Evolutionary conservation across 495 filamentous ascomycete genomes (phyloP).

Genomic region (Aspergillus baeticus): DNA sequence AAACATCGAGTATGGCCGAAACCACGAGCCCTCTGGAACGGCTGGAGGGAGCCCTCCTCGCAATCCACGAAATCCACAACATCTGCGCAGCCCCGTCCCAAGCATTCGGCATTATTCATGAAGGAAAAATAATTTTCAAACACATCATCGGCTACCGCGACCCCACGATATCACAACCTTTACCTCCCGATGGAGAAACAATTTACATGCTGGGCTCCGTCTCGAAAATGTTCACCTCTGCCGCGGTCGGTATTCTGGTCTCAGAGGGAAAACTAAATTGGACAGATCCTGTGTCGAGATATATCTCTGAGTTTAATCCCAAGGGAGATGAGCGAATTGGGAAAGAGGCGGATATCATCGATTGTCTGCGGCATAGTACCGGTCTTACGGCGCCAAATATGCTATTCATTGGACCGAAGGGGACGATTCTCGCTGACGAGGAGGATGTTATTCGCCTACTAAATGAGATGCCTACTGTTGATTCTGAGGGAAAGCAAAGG

Average conservation of each 20-base stretch:
- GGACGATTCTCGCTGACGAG: slow-evolving; percentile 6
- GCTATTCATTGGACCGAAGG: slow-evolving; percentile 20
- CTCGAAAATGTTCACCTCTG: slow-evolving; percentile 35
- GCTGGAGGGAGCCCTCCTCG: neutral
- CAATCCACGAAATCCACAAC: slow-evolving; percentile 11
- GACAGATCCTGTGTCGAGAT: slow-evolving; percentile 16
- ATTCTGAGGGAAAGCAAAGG: slow-evolving; percentile 11
- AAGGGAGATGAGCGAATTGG: slow-evolving; percentile 15
- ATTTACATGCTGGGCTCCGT: slow-evolving; percentile 38
- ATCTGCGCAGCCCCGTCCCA: slow-evolving; percentile 17
- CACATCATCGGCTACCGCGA: slow-evolving; percentile 24
- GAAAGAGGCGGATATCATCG: slow-evolving; percentile 41
- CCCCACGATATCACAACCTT: slow-evolving; percentile 5
- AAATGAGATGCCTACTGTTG: slow-evolving; percentile 29
- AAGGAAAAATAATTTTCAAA: slow-evolving; percentile 16
- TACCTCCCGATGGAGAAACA: slow-evolving; percentile 24
- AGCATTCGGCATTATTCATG: slow-evolving; percentile 26
- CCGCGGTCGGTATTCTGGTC: slow-evolving; percentile 33
- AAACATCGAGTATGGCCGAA: no score
- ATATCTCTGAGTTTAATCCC: slow-evolving; percentile 26
- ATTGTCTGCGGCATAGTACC: slow-evolving; percentile 45
- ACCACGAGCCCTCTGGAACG: neutral
- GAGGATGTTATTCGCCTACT: slow-evolving; percentile 26
- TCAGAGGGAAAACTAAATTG: slow-evolving; percentile 25
- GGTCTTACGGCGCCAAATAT: slow-evolving; percentile 34